phyloP scores from a whole-genome alignment of 495 filamentous ascomycete species.

The Penicillium waksmanii region DNA sequence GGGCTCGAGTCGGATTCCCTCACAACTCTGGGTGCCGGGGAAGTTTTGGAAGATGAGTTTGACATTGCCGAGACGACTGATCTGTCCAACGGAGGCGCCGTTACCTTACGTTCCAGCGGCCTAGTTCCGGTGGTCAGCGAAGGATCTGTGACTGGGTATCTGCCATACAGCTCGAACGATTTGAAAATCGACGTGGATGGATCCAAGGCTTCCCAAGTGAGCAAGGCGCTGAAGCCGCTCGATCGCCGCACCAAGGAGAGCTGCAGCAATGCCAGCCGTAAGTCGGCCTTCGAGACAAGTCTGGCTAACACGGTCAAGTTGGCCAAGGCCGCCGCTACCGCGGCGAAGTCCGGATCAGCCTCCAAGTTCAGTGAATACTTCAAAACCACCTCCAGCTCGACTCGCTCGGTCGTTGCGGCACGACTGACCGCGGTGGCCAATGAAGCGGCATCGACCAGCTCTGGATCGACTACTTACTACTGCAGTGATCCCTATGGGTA shows the following conservation, averaged over 20 bases:
- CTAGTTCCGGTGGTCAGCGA: slow-evolving; percentile 50
- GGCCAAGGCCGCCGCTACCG: slow-evolving; percentile 56
- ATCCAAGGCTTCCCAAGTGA: slow-evolving; percentile 48
- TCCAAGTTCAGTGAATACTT: slow-evolving; percentile 64
- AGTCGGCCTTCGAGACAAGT: slow-evolving; percentile 46
- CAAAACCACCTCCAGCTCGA: slow-evolving; percentile 53
- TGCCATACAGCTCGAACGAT: slow-evolving; percentile 31
- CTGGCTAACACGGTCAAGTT: slow-evolving; percentile 54
- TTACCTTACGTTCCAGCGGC: slow-evolving; percentile 53
- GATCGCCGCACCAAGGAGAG: slow-evolving; percentile 53
- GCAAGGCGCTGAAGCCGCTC: slow-evolving; percentile 47
- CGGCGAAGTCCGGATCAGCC: slow-evolving; percentile 52
- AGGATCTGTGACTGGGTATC: slow-evolving; percentile 30
- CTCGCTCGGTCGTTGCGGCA: slow-evolving; percentile 52
- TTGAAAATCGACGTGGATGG: slow-evolving; percentile 50
- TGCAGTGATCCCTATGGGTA: slow-evolving; percentile 54
- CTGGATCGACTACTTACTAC: slow-evolving; percentile 52
- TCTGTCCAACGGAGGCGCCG: slow-evolving; percentile 51
- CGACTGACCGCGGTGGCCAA: slow-evolving; percentile 54
- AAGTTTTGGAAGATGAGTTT: slow-evolving; percentile 58
- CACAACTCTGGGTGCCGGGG: slow-evolving; percentile 58
- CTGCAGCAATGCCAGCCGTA: slow-evolving; percentile 51
- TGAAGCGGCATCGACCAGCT: slow-evolving; percentile 50
- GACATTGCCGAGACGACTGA: slow-evolving; percentile 61
- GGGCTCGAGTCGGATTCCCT: slow-evolving; percentile 56